Evolutionary conservation across 1,284 basidiomycete genomes (phyloP), one percentile per base, ranked within the genome.

Genomic region (Cryptococcus neoformans): DNA sequence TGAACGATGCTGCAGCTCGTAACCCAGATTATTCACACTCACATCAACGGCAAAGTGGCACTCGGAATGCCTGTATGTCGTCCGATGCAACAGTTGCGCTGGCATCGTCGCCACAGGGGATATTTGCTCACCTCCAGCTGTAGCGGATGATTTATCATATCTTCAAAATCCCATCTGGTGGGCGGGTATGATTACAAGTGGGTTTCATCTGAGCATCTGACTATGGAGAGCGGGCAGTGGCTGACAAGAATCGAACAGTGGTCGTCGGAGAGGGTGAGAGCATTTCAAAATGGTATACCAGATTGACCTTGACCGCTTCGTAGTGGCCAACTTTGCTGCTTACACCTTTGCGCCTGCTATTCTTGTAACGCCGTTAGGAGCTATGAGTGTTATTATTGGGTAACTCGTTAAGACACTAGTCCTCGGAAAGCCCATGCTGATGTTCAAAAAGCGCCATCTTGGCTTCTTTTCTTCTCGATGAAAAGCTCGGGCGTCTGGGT

Each of bases 341-440:
- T 99, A 99, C 77, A 92, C 92, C 0, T 99, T 98, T 71, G 95
- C 95, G 0, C 95, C 95, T 55, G 92, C 95, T 63, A 96, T 98
- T 69, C 82, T 99, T 54, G 93, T 99, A 44, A 98, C 95, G 0
- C 95, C 95, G 5, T 81, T 99, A 11, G 95, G 95, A 56, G 94
- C 95, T 10, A 83, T 97, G 55, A 94, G 90, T 76, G 95, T 99
- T n/a, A 85, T 99, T 60, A 92, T 99, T 62, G 96, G 93, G 90
- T 92, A 47, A 39, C 11, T 38, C 39, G 40, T 14, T 12, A 40
- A 12, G 14, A 28, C 28, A 28, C 28, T 28, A 28, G 4, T 28
- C 28, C 28, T 4, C 28, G 28, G 4, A 28, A 28, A 28, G 28
- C 28, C 3, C 28, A 34, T 54, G 44, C 28, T 40, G 17, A 37